These are phyloP conservation scores for Basidiobolus meristosporus DNA, from an alignment of 371 early-diverging fungal species.

Conservation along the genomic window DNA sequence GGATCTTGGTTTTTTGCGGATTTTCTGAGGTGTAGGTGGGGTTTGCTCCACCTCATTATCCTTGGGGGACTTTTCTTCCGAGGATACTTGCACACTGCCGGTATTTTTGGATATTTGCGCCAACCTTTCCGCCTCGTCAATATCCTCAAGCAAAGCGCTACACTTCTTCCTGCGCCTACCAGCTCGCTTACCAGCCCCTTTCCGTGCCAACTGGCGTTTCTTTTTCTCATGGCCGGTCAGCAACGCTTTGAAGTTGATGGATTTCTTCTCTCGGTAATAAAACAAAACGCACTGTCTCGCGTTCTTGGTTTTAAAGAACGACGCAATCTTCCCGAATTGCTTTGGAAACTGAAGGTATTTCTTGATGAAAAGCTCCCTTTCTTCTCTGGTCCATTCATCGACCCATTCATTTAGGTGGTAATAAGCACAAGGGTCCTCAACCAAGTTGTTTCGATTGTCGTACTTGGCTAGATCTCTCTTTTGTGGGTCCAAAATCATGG, in stretches of 20 bases:
- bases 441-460: conserved; percentile 36
- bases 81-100: too few relatives aligned
- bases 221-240: conserved; percentile 26
- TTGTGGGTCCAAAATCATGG: conserved; percentile 45
- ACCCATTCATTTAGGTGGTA: conserved; percentile 35
- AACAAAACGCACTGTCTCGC: conserved; percentile 80
- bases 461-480: conserved; percentile 31
- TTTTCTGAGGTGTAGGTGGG: not conserved
- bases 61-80: not conserved
- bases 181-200: conserved; percentile 6
- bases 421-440: conserved; percentile 30
- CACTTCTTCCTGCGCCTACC: conserved; percentile 7
- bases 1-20: not conserved
- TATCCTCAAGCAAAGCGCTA: conserved; percentile 35
- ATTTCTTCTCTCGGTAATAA: conserved; percentile 74
- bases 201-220: conserved; percentile 4
- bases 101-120: too few relatives aligned
- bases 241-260: conserved; percentile 57
- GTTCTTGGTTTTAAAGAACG: conserved; percentile 49
- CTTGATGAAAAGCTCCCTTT: conserved; percentile 55
- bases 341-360: conserved; percentile 70
- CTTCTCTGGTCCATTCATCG: conserved; percentile 63
- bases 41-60: not conserved
- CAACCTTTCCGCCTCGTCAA: conserved; percentile 20
- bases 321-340: conserved; percentile 74